Percentiles rank a stretch among this genome's conserved stretches.
phyloP scores from a whole-genome alignment of 176 grass and related monocot species.

The Phragmites australis region DNA sequence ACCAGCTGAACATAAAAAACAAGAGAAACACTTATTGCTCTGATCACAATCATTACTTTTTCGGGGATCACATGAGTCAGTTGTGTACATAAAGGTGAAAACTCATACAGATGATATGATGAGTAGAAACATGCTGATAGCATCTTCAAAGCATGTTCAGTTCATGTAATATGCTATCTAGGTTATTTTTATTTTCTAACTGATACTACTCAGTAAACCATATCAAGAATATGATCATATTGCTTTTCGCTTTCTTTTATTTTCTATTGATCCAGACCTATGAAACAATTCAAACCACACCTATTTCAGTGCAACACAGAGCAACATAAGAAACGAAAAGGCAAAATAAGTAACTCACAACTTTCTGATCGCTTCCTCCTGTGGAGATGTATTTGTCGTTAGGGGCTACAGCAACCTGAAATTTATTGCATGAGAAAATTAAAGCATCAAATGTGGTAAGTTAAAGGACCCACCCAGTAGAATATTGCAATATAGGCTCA shows the following conservation, averaged over 20 bases:
- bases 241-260: neutral
- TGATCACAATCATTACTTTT: constrained; percentile 10
- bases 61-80: constrained; percentile 14
- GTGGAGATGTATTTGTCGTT: constrained; percentile 92
- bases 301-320: constrained; percentile 10
- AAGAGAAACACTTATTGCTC: neutral
- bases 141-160: constrained; percentile 10
- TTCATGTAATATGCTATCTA: neutral
- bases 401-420: constrained; percentile 73
- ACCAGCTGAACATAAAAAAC: constrained; percentile 27
- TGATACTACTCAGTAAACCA: constrained; percentile 1
- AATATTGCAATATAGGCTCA: constrained; percentile 53
- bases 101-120: constrained; percentile 20
- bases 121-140: neutral
- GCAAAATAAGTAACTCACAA: constrained; percentile 67
- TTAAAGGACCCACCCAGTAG: constrained; percentile 6
- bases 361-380: constrained; percentile 91
- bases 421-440: constrained; percentile 40
- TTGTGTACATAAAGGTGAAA: constrained; percentile 11
- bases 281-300: neutral
- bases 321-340: constrained; percentile 20
- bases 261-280: constrained; percentile 16
- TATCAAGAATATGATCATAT: constrained; percentile 2
- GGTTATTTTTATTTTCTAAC: neutral
- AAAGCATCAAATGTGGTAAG: constrained; percentile 21